Percentiles rank a stretch among this genome's conserved stretches.
Evolutionary conservation across 2,329 filamentous ascomycete species (phyloP).

Genomic region (Dactylellina cionopaga): DNA sequence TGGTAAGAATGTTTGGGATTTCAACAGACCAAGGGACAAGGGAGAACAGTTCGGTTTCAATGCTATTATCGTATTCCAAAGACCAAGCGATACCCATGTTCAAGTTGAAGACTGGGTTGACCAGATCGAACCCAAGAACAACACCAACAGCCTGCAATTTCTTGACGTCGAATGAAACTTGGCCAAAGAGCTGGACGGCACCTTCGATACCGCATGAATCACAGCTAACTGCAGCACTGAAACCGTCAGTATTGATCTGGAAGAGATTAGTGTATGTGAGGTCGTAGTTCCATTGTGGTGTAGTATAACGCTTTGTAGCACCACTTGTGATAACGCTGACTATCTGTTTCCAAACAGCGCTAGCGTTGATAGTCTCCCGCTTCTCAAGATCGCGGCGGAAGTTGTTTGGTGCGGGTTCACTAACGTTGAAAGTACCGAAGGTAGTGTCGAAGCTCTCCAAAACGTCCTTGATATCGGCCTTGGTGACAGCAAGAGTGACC

Average conservation of each 20-base stretch:
- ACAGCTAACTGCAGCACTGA: not conserved
- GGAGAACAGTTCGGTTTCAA: conserved; percentile 12
- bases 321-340: not conserved
- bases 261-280: conserved; percentile 12
- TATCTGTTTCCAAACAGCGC: conserved; percentile 1
- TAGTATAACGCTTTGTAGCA: conserved; percentile 2
- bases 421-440: conserved; percentile 31
- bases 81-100: conserved; percentile 20
- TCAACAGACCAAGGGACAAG: conserved; percentile 26
- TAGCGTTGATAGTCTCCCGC: not conserved
- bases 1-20: conserved; percentile 15
- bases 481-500: not conserved
- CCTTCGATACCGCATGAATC: conserved; percentile 13
- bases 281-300: conserved; percentile 1
- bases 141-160: conserved; percentile 7
- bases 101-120: conserved; percentile 30
- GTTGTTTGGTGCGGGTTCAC: not conserved
- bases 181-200: conserved; percentile 20
- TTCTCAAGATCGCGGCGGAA: conserved; percentile 1
- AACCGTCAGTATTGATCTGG: conserved; percentile 17
- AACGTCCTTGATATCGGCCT: conserved; percentile 4
- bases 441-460: not conserved
- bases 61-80: conserved; percentile 2
- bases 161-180: conserved; percentile 18
- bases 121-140: conserved; percentile 24